Conservation (phyloP, 2,329 filamentous ascomycete species). For the Pseudocercospora pini-densiflorae region DNA sequence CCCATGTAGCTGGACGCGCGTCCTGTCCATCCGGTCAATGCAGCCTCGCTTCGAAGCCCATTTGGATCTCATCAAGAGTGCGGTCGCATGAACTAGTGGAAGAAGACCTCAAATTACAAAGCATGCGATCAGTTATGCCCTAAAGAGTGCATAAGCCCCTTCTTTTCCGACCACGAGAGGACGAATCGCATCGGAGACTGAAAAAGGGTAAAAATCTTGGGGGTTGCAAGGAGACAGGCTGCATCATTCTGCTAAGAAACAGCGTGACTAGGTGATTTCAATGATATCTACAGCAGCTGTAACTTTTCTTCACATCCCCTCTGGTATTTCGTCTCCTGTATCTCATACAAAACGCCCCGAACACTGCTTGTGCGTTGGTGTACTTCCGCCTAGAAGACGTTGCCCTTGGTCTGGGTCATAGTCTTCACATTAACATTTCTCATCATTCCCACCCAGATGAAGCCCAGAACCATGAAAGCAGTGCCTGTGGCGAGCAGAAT, state of each 20-base stretch:
- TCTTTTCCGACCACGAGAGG: no score
- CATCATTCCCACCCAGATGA: constrained; percentile 39
- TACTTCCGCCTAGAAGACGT: constrained; percentile 31
- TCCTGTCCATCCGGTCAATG: no score
- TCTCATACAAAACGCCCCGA: background rate
- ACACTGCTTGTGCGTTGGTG: background rate
- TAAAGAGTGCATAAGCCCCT: no score
- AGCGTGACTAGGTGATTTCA: background rate
- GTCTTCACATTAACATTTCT: constrained; percentile 41
- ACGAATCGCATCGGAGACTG: no score
- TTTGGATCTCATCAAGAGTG: no score
- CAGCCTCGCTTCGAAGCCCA: no score
- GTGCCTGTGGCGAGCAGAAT: constrained; percentile 46
- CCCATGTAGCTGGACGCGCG: no score
- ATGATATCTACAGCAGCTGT: background rate
- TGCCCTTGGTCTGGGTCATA: constrained; percentile 43
- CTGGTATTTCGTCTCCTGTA: background rate
- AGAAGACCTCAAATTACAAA: no score
- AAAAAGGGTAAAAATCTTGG: background rate
- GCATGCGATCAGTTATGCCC: no score
- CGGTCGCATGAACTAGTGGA: no score
- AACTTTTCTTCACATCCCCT: background rate
- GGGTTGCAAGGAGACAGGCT: no score
- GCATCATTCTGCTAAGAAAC: no score
- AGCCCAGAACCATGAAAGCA: constrained; percentile 35